Percentiles rank a stretch among this genome's conserved stretches.
Evolutionary conservation across 129 eudicot species (phyloP).

Genomic region (Flaveria linearis): DNA sequence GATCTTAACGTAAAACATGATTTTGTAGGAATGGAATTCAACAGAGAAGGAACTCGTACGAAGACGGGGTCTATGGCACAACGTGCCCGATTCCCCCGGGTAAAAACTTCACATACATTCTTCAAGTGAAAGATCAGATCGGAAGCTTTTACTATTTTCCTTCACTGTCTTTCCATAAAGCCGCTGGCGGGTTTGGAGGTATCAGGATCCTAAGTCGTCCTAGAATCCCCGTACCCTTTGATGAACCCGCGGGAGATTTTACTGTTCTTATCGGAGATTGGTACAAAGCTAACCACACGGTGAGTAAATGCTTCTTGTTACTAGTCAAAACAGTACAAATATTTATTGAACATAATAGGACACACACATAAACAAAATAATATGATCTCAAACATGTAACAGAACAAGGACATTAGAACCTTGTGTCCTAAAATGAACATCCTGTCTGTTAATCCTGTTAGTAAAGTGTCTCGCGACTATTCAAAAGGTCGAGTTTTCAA

Average conservation of each 20-base stretch:
- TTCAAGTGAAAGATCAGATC: conserved; percentile 86
- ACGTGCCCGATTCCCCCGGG: conserved; percentile 90
- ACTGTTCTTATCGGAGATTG: conserved; percentile 90
- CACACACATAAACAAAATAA: not conserved
- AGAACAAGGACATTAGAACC: too few species aligned
- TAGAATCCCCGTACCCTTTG: conserved; percentile 73
- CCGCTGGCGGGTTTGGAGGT: conserved; percentile 93
- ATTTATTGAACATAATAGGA: not conserved
- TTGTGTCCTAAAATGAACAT: too few species aligned
- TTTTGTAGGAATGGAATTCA: conserved; percentile 76
- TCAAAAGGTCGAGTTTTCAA: too few species aligned
- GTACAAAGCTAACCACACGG: conserved; percentile 71
- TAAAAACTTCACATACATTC: conserved; percentile 68
- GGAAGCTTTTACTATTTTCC: conserved; percentile 92
- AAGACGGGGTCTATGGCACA: conserved; percentile 86
- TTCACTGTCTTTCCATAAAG: conserved; percentile 69
- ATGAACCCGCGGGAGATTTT: conserved; percentile 65
- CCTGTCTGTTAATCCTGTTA: too few species aligned
- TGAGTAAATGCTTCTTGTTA: conserved; percentile 26
- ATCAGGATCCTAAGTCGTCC: conserved; percentile 73
- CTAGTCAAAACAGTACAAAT: not conserved
- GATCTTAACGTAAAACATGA: not conserved
- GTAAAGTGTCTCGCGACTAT: too few species aligned
- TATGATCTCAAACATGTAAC: not conserved
- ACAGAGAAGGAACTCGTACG: conserved; percentile 69